These are phyloP conservation scores for Cyclotella atomus DNA, from an alignment of 108 stramenopile genomes.

Conservation along the genomic window DNA sequence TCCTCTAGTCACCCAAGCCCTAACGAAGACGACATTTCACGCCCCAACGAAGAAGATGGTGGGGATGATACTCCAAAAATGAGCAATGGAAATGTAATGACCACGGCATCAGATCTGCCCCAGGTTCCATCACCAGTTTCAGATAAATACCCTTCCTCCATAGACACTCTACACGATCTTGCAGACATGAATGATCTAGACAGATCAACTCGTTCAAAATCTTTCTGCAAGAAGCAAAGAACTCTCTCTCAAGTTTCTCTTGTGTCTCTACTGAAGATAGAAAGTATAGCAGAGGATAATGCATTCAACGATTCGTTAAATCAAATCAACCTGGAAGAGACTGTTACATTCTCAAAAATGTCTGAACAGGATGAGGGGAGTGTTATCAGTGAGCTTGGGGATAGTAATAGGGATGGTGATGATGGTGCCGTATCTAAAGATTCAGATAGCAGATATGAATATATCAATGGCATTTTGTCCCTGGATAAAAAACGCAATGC, in stretches of 20 bases:
- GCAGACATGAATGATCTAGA: too few relatives aligned
- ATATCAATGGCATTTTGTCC: background rate
- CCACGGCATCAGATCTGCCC: too few relatives aligned
- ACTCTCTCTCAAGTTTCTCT: background rate
- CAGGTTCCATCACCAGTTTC: too few relatives aligned
- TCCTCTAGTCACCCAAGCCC: background rate
- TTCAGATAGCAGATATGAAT: background rate
- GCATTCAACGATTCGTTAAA: background rate
- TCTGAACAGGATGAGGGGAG: background rate
- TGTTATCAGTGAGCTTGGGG: background rate
- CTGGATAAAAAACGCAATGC: background rate
- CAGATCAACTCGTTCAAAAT: background rate
- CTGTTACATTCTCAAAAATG: background rate
- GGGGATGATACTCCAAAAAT: too few relatives aligned
- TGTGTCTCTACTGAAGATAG: background rate
- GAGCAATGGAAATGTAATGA: too few relatives aligned
- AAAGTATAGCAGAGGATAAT: background rate
- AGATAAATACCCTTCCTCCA: background rate
- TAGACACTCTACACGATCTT: background rate
- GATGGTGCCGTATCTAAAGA: background rate
- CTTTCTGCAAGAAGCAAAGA: background rate
- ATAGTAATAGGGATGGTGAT: background rate
- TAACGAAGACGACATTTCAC: too few relatives aligned
- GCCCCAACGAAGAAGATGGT: too few relatives aligned
- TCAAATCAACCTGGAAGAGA: conserved; percentile 1